Evolutionary conservation across 2,329 filamentous ascomycete species (phyloP).

Genomic region (Massarina eburnea): DNA sequence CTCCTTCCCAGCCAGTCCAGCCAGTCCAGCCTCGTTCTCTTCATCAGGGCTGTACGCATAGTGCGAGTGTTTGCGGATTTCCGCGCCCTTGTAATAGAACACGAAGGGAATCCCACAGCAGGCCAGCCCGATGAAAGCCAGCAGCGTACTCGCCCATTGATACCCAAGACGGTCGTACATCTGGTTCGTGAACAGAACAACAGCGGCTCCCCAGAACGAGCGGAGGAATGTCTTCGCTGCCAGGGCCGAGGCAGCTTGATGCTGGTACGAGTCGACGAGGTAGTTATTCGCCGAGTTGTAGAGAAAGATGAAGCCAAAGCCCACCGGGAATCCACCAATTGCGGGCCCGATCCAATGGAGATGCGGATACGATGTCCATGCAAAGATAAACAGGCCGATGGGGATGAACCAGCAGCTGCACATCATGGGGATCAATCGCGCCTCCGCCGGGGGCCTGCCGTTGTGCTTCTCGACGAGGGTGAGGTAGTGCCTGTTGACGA

Average conservation of each 20-base stretch:
- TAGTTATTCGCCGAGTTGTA: constrained; percentile 64
- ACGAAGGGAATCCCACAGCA: constrained; percentile 83
- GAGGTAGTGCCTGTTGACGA: constrained; percentile 82
- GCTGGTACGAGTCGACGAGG: constrained; percentile 66
- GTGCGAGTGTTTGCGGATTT: constrained; percentile 68
- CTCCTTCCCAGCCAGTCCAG: constrained; percentile 21
- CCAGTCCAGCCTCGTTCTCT: constrained; percentile 40
- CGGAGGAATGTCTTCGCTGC: constrained; percentile 81
- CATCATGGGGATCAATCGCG: constrained; percentile 75
- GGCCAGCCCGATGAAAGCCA: constrained; percentile 72
- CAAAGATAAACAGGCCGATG: constrained; percentile 67
- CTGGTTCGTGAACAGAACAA: constrained; percentile 78
- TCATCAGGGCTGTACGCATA: constrained; percentile 69
- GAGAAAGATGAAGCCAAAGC: constrained; percentile 81
- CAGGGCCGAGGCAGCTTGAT: constrained; percentile 77
- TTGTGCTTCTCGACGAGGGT: constrained; percentile 62
- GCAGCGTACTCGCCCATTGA: constrained; percentile 73
- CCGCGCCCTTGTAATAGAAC: constrained; percentile 76
- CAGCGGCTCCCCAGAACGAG: constrained; percentile 76
- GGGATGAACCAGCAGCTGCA: constrained; percentile 61
- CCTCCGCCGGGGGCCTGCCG: constrained; percentile 75
- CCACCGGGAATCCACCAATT: constrained; percentile 66
- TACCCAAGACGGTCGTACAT: constrained; percentile 69
- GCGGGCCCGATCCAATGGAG: constrained; percentile 72
- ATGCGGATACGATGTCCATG: constrained; percentile 66